Percentiles rank a stretch among this genome's conserved stretches.
Conservation (phyloP, 169 alveolate genomes). For the Cryptosporidium sp. region DNA sequence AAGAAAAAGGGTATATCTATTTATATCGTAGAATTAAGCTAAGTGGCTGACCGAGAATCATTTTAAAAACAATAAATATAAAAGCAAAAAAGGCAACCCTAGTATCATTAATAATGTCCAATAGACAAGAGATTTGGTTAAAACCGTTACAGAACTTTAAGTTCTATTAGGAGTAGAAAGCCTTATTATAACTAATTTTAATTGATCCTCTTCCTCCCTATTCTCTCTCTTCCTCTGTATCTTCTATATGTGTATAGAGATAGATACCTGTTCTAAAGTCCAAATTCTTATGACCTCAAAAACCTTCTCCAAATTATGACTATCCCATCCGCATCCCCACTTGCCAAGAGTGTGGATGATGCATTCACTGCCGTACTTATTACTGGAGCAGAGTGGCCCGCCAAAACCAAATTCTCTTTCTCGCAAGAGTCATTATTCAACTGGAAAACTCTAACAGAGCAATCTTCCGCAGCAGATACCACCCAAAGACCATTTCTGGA, state of each 20-base stretch:
- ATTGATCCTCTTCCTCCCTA: not conserved
- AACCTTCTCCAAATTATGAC: slow-evolving; percentile 88
- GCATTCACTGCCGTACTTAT: slow-evolving; percentile 87
- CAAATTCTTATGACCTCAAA: slow-evolving; percentile 24
- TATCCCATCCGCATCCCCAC: slow-evolving; percentile 87
- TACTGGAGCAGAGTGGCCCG: slow-evolving; percentile 82
- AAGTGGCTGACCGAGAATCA: not conserved
- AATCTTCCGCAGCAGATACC: slow-evolving; percentile 58
- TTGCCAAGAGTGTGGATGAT: slow-evolving; percentile 84
- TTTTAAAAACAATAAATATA: not conserved
- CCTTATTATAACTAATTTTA: not conserved
- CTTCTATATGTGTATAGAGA: not conserved
- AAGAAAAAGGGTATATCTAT: slow-evolving; percentile 52
- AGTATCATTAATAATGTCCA: not conserved
- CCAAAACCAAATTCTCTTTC: slow-evolving; percentile 12
- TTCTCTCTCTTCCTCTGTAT: not conserved
- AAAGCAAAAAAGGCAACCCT: too few species aligned
- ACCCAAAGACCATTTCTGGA: slow-evolving; percentile 32
- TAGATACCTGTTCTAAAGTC: not conserved
- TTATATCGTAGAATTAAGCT: slow-evolving; percentile 37
- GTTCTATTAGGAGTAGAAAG: slow-evolving; percentile 6
- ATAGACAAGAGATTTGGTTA: not conserved
- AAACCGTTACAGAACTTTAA: not conserved
- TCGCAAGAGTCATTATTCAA: slow-evolving; percentile 47
- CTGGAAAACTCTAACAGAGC: slow-evolving; percentile 67